Conservation (phyloP, 352 stramenopile species). For the Globisporangium acanthophoron region DNA sequence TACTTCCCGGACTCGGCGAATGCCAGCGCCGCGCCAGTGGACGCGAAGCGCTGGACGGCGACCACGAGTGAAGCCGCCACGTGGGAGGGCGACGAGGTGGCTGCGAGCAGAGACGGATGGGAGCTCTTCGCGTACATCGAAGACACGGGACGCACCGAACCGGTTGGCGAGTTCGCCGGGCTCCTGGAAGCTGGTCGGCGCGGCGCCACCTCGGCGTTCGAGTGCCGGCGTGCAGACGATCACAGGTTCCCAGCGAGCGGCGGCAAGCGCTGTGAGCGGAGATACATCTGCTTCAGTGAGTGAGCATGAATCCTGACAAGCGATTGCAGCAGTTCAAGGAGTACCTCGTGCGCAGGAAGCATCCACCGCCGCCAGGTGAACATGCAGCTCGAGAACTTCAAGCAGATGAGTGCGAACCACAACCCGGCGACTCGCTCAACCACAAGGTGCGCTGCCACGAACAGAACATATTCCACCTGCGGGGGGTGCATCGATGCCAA, state of each 20-base stretch:
- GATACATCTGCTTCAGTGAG: constrained; percentile 13
- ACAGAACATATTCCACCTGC: constrained; percentile 90
- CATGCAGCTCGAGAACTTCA: constrained; percentile 67
- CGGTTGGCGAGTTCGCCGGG: background rate
- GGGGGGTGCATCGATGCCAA: constrained; percentile 86
- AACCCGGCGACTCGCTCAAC: constrained; percentile 81
- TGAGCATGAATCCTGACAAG: background rate
- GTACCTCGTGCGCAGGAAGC: constrained; percentile 52
- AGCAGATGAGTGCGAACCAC: constrained; percentile 62
- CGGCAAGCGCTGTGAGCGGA: constrained; percentile 1
- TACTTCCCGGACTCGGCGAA: constrained; percentile 10
- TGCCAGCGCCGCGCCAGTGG: background rate
- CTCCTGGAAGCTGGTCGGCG: constrained; percentile 6
- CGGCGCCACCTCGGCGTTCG: constrained; percentile 5
- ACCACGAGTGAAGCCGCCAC: background rate
- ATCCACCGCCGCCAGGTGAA: constrained; percentile 76
- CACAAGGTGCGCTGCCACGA: constrained; percentile 89
- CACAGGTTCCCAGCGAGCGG: background rate
- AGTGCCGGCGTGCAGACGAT: constrained; percentile 12
- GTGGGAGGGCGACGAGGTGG: constrained; percentile 12
- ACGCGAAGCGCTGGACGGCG: background rate
- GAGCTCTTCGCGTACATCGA: constrained; percentile 13
- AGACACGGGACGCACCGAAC: constrained; percentile 1
- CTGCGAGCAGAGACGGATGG: background rate
- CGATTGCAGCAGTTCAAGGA: background rate